Conservation (phyloP, 768 basidiomycete genomes). For the Phlebiopsis flavidoalba region DNA sequence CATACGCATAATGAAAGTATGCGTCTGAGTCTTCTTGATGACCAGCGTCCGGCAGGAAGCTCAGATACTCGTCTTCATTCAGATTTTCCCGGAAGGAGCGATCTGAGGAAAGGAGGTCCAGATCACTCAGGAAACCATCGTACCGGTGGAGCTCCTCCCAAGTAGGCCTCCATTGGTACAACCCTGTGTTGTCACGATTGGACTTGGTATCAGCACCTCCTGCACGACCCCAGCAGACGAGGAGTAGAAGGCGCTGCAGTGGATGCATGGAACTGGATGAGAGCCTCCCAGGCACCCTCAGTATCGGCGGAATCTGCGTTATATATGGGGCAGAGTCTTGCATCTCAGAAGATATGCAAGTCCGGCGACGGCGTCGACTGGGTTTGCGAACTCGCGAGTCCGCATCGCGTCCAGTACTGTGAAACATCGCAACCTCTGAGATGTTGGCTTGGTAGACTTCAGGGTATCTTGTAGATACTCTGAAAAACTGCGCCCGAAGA, state of each 20-base stretch:
- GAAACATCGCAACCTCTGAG: not conserved
- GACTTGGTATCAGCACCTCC: no score
- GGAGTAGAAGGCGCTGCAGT: not conserved
- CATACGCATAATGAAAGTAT: not conserved
- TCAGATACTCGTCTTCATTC: not conserved
- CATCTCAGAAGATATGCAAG: not conserved
- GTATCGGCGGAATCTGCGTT: not conserved
- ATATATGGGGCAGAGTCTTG: not conserved
- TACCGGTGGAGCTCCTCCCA: not conserved
- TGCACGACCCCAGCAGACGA: not conserved
- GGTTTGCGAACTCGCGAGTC: not conserved
- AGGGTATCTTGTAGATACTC: not conserved
- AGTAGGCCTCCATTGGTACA: not conserved
- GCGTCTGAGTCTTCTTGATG: not conserved
- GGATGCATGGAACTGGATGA: not conserved
- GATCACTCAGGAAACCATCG: not conserved
- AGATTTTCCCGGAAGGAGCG: no score
- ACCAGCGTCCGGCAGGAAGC: not conserved
- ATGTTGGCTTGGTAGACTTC: not conserved
- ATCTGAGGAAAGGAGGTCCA: not conserved
- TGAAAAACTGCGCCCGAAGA: not conserved
- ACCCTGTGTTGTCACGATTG: no score
- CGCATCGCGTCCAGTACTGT: not conserved
- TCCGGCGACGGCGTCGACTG: not conserved
- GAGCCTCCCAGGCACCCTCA: not conserved